phyloP scores from a whole-genome alignment of 345 rosid genomes.

The Eucalyptus tenuipes region DNA sequence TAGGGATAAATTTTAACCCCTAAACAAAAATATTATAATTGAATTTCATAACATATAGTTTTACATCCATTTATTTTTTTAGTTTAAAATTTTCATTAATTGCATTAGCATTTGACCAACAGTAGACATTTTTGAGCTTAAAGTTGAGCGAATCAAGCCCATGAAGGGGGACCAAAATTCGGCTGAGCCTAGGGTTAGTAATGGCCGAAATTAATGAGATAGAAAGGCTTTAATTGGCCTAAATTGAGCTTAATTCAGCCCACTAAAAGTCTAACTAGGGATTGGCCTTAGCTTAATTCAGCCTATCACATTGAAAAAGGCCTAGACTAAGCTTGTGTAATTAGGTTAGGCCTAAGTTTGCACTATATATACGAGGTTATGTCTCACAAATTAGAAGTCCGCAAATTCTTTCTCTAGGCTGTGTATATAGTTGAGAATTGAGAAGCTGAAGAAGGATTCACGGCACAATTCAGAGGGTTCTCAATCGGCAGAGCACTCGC shows the following conservation, averaged over 20 bases:
- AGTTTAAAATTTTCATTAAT: no score
- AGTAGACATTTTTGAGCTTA: no score
- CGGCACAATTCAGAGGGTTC: neutral
- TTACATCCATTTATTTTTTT: no score
- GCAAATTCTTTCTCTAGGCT: neutral
- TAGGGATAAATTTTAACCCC: no score
- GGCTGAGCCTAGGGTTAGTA: no score
- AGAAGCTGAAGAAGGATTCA: neutral
- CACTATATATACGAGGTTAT: neutral
- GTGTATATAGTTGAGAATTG: neutral
- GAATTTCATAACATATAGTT: no score
- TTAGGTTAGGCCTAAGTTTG: neutral
- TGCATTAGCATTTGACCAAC: no score
- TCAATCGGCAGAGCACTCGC: neutral
- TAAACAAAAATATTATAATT: no score
- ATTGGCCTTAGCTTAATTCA: neutral
- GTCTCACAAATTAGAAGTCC: neutral
- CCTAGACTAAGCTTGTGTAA: neutral
- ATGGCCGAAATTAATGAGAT: neutral
- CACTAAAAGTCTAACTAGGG: no score
- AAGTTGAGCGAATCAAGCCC: no score
- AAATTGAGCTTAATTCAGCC: neutral
- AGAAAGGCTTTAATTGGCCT: neutral
- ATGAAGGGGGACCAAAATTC: no score
- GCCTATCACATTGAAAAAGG: neutral